Evolutionary conservation across 306 rosid species (phyloP), one percentile per base, ranked within the genome.

Genomic region (Vicia faba): DNA sequence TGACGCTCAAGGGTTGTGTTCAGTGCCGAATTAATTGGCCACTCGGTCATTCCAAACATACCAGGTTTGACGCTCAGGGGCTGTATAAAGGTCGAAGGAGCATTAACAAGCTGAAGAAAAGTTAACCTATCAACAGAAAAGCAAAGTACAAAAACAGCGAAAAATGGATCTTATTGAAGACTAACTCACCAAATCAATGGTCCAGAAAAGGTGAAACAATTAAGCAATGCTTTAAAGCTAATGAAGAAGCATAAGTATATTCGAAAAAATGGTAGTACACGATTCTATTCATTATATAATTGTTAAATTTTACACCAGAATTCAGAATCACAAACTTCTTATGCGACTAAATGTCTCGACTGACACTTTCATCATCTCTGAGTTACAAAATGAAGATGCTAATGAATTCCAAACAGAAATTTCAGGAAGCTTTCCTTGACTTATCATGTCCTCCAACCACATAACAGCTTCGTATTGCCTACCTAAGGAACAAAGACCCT

Each of bases 361-460:
- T 20, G 66, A 64, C n/a, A 36, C 31, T 68, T 66, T 53, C 14
- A 56, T 70, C 33, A 59, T 64, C 20, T 57, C 74, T 1, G 59
- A 67, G 56, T 73, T 68, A 64, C 84, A 80, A 62, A 80, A 70
- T 15, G 69, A 56, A 41, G 71, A 75, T 20, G 55, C 64, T 77
- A 83, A 72, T 18, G 80, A 77, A 64, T 50, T 33, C 84, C 83
- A 83, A 3, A 80, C 81, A 39, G 53, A 70, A 69, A 16, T 50
- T 63, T 80, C 79, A 51, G 87, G 84, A 67, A 70, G 49, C 69
- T 70, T 83, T 15, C 87, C 83, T 41, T 80, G 87, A 45, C 87
- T 83, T 41, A 80, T 56, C 87, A 83, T 83, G 68, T 83, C 87
- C 62, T 83, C 87, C 69, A 83, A 67, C 84, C 84, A 80, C 79